These are phyloP conservation scores for Rhodotorula sp. DNA, from an alignment of 1,284 basidiomycete genomes.

Conservation along the genomic window DNA sequence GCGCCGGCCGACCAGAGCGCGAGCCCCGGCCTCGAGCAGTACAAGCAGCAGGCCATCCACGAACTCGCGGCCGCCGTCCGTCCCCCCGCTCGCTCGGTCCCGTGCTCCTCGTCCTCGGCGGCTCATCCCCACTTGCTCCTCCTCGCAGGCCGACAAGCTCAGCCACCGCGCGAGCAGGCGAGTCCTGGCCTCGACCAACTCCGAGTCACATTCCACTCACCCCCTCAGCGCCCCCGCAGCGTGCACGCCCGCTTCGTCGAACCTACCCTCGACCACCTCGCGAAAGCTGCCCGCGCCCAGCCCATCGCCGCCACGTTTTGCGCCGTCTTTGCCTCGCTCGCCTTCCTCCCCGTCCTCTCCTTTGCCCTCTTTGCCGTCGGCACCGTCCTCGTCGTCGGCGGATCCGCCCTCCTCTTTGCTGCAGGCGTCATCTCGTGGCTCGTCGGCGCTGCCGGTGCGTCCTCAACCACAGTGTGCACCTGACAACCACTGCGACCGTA, in stretches of 20 bases:
- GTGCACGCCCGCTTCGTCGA: conserved; percentile 20
- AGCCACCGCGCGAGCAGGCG: conserved; percentile 10
- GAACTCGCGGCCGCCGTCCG: conserved; percentile 17
- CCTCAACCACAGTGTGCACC: neutral
- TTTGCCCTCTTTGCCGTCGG: conserved; percentile 20
- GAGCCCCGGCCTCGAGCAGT: conserved; percentile 5
- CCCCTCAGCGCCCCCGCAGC: neutral
- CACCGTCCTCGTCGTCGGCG: conserved; percentile 23
- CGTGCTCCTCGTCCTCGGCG: no score
- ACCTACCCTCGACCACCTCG: conserved; percentile 10
- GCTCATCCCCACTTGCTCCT: neutral
- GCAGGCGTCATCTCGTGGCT: conserved; percentile 14
- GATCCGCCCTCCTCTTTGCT: conserved; percentile 19
- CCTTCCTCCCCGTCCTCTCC: conserved; percentile 22
- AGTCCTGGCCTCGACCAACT: neutral
- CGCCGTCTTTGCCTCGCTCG: conserved; percentile 17
- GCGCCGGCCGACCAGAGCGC: conserved; percentile 1
- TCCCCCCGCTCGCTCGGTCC: no score
- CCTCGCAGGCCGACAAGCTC: conserved; percentile 4
- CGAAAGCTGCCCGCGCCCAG: neutral
- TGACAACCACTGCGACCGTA: no score
- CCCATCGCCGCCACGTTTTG: conserved; percentile 20
- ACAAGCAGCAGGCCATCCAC: conserved; percentile 22
- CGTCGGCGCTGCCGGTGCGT: conserved; percentile 27
- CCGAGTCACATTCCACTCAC: neutral